Evolutionary conservation across 805 yeast species (phyloP).

Genomic region (Yarrowia alimentaria): DNA sequence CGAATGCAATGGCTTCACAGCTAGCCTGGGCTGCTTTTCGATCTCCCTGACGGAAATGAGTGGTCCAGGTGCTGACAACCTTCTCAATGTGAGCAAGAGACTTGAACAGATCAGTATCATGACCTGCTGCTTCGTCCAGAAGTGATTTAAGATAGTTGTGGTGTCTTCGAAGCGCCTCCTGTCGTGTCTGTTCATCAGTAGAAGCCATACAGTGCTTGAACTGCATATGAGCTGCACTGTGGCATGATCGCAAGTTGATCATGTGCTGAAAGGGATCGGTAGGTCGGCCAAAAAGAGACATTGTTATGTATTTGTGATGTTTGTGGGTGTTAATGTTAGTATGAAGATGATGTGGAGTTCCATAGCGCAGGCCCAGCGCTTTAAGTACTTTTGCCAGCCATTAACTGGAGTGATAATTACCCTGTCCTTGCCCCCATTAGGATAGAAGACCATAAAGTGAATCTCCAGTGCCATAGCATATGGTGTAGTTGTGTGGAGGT

Average conservation of each 20-base stretch:
- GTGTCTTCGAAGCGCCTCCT: background rate
- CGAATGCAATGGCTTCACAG: background rate
- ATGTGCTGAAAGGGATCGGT: slow-evolving; percentile 13
- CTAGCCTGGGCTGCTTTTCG: background rate
- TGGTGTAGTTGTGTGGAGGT: too few relatives aligned
- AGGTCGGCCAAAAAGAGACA: slow-evolving; percentile 12
- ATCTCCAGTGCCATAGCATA: too few relatives aligned
- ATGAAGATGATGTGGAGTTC: too few relatives aligned
- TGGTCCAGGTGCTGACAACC: background rate
- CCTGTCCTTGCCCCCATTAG: too few relatives aligned
- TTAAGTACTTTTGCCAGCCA: too few relatives aligned
- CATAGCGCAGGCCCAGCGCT: too few relatives aligned
- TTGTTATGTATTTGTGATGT: too few relatives aligned
- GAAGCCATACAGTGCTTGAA: background rate
- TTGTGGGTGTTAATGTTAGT: too few relatives aligned
- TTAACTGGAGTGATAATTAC: too few relatives aligned
- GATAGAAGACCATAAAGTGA: too few relatives aligned
- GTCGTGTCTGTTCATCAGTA: background rate
- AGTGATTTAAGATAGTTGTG: slow-evolving; percentile 1
- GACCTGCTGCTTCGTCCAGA: slow-evolving; percentile 10
- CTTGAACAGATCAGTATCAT: slow-evolving; percentile 11
- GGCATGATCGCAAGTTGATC: slow-evolving; percentile 6
- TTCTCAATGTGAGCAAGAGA: background rate
- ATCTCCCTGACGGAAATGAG: background rate
- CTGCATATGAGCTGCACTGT: slow-evolving; percentile 3